phyloP scores from a whole-genome alignment of 805 yeast species.

The Cyberlindnera mrakii region DNA sequence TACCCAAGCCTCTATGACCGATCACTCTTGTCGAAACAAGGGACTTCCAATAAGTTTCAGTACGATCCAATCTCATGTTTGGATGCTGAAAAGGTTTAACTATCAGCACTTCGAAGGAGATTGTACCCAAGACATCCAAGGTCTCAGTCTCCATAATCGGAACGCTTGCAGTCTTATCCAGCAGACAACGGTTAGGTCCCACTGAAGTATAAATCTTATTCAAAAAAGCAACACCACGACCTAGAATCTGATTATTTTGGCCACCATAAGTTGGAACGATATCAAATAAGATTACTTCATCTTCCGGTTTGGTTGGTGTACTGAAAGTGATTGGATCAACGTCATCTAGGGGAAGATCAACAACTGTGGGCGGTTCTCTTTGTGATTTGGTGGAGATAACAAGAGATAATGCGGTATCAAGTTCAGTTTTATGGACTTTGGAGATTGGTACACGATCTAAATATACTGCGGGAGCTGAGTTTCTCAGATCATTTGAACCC shows the following conservation, averaged over 20 bases:
- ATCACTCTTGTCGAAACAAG: slow-evolving; percentile 83
- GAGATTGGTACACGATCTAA: slow-evolving; percentile 71
- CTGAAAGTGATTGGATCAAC: slow-evolving; percentile 70
- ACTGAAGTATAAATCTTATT: slow-evolving; percentile 57
- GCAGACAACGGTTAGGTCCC: slow-evolving; percentile 60
- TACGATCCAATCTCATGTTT: slow-evolving; percentile 53
- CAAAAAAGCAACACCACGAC: slow-evolving; percentile 78
- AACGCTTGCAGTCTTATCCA: slow-evolving; percentile 57
- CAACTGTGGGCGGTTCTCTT: slow-evolving; percentile 44
- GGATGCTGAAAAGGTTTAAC: slow-evolving; percentile 72
- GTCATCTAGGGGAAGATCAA: slow-evolving; percentile 82
- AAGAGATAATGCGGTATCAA: slow-evolving; percentile 82
- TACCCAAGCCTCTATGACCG: slow-evolving; percentile 95
- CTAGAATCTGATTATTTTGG: slow-evolving; percentile 46
- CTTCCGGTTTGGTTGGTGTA: slow-evolving; percentile 41
- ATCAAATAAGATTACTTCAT: slow-evolving; percentile 68
- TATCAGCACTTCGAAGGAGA: slow-evolving; percentile 68
- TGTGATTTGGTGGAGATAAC: slow-evolving; percentile 38
- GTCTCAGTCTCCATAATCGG: slow-evolving; percentile 73
- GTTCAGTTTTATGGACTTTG: slow-evolving; percentile 71
- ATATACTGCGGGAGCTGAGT: slow-evolving; percentile 50
- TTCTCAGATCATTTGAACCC: slow-evolving; percentile 79
- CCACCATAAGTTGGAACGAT: slow-evolving; percentile 82
- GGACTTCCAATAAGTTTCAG: slow-evolving; percentile 88
- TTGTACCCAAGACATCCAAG: slow-evolving; percentile 68